phyloP scores from a whole-genome alignment of 306 rosid species.

The Luffa acutangula region DNA sequence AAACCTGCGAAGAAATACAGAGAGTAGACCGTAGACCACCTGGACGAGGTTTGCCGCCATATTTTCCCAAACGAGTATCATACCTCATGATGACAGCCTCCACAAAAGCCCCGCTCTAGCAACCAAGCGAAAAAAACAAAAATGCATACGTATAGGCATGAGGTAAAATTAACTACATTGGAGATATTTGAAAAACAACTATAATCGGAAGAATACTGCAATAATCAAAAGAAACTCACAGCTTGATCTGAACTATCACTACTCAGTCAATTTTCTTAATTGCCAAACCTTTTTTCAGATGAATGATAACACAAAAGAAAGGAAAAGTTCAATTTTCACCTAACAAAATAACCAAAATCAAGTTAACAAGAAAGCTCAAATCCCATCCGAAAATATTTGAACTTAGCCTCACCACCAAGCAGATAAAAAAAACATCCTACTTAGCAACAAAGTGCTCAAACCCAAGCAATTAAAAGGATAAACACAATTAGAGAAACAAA shows the following conservation, averaged over 20 bases:
- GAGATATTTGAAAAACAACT: background rate
- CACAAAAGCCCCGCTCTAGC: slow-evolving; percentile 61
- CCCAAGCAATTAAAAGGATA: background rate
- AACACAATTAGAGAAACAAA: background rate
- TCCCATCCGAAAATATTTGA: background rate
- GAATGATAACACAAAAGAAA: background rate
- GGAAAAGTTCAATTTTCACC: background rate
- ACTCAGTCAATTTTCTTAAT: background rate
- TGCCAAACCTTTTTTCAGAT: background rate
- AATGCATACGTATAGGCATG: background rate
- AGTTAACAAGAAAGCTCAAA: background rate
- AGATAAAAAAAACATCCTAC: background rate
- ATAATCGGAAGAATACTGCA: background rate
- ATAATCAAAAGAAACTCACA: background rate
- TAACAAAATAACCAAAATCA: background rate
- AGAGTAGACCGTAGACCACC: slow-evolving; percentile 77
- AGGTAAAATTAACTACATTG: background rate
- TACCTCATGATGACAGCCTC: slow-evolving; percentile 90
- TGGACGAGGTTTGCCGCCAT: slow-evolving; percentile 65
- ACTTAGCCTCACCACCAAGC: background rate
- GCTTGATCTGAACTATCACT: background rate
- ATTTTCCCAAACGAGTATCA: slow-evolving; percentile 70
- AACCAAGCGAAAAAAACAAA: background rate
- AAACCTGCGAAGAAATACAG: slow-evolving; percentile 88
- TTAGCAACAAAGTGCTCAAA: background rate